Conservation (phyloP, 768 basidiomycete species). For the Myochromella boudieri region DNA sequence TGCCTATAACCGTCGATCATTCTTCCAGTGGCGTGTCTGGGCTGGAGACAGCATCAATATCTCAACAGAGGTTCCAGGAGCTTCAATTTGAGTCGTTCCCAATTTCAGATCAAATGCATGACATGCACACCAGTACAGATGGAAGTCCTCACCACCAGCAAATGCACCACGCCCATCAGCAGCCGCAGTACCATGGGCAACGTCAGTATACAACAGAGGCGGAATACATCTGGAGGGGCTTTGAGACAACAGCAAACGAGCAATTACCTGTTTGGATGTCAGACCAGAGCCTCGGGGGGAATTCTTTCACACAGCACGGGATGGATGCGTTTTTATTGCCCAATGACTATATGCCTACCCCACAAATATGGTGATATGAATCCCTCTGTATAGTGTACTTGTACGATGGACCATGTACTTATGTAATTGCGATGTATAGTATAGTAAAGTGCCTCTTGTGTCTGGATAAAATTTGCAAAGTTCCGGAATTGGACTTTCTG, state of each 20-base stretch:
- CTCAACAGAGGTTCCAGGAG: conserved; percentile 43
- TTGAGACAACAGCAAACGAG: conserved; percentile 69
- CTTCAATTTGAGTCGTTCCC: conserved; percentile 52
- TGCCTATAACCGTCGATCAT: conserved; percentile 47
- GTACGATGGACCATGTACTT: too few relatives aligned
- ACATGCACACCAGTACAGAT: conserved; percentile 16
- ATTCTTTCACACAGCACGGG: conserved; percentile 74
- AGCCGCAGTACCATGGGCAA: conserved; percentile 26
- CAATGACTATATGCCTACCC: conserved; percentile 66
- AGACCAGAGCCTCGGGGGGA: conserved; percentile 78
- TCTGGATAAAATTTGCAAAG: too few relatives aligned
- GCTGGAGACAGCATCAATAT: conserved; percentile 26
- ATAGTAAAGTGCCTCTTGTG: too few relatives aligned
- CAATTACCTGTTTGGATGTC: conserved; percentile 86
- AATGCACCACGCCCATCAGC: conserved; percentile 24
- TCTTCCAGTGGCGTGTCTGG: conserved; percentile 23
- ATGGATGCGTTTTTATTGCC: conserved; percentile 87
- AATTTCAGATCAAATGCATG: conserved; percentile 29
- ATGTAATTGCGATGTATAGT: conserved; percentile 15
- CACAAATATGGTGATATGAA: conserved; percentile 69
- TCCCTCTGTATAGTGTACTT: conserved; percentile 6
- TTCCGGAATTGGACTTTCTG: too few relatives aligned
- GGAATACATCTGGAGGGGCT: conserved; percentile 75
- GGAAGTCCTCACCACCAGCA: conserved; percentile 27
- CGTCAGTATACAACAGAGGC: conserved; percentile 35